A percentile compares a stretch with the other conserved stretches of the same genome.
Conservation (phyloP, 495 filamentous ascomycete genomes). For the Xeromyces bisporus region DNA sequence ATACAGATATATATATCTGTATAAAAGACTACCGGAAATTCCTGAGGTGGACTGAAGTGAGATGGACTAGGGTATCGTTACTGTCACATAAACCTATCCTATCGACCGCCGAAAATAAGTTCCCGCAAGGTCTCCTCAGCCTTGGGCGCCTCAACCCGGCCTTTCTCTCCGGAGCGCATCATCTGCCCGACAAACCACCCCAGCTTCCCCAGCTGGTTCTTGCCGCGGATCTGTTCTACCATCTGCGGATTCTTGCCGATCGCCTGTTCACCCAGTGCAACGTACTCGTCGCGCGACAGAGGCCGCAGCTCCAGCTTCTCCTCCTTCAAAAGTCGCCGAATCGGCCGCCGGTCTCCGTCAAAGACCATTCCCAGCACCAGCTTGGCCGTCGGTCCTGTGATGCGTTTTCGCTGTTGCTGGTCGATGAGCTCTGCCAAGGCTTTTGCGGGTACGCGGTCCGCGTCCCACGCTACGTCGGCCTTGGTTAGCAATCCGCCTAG, state of each 20-base stretch:
- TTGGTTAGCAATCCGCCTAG: conserved; percentile 58
- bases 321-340: conserved; percentile 44
- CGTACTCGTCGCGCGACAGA: conserved; percentile 30
- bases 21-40: too few relatives aligned
- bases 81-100: not conserved
- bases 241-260: conserved; percentile 38
- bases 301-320: conserved; percentile 50
- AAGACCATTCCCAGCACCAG: conserved; percentile 49
- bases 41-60: not conserved
- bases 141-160: conserved; percentile 56
- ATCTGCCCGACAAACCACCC: conserved; percentile 84
- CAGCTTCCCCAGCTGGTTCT: conserved; percentile 57
- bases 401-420: conserved; percentile 43
- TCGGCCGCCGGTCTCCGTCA: conserved; percentile 30
- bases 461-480: conserved; percentile 32
- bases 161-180: conserved; percentile 60
- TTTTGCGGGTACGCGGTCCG: conserved; percentile 36
- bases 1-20: too few relatives aligned
- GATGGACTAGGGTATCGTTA: too few relatives aligned
- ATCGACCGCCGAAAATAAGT: conserved; percentile 24
- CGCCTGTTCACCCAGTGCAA: conserved; percentile 23
- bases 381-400: conserved; percentile 66
- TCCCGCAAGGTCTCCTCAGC: conserved; percentile 50
- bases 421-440: conserved; percentile 52
- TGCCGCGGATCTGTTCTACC: conserved; percentile 46